Conservation (phyloP, 2,329 filamentous ascomycete genomes). For the Trichoderma arundinaceum region DNA sequence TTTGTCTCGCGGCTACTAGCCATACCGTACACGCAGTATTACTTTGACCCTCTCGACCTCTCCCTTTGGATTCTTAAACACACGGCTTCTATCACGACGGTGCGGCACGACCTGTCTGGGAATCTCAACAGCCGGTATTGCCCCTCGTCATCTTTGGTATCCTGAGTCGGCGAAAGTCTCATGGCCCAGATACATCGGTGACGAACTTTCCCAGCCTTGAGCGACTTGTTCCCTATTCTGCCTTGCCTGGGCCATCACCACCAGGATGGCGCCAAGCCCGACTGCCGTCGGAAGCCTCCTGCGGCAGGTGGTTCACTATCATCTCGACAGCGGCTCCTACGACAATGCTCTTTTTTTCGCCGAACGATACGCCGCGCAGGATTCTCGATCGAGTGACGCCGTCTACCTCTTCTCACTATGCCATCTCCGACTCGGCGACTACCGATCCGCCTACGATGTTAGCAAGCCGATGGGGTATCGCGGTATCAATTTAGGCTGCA, state of each 20-base stretch:
- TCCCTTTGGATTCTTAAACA: not conserved
- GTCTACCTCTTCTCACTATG: constrained; percentile 84
- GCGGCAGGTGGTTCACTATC: constrained; percentile 67
- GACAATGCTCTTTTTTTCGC: constrained; percentile 95
- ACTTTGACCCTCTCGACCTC: not conserved
- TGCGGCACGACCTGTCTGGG: constrained; percentile 9
- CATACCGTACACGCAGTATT: not conserved
- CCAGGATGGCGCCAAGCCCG: constrained; percentile 59
- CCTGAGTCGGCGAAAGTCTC: constrained; percentile 30
- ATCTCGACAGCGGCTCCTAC: constrained; percentile 86
- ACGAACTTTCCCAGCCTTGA: constrained; percentile 31
- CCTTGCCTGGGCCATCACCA: constrained; percentile 36
- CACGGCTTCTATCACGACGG: not conserved
- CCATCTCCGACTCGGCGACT: constrained; percentile 80
- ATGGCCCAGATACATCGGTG: constrained; percentile 41
- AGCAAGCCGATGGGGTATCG: constrained; percentile 73
- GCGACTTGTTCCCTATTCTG: constrained; percentile 12
- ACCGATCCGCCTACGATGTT: constrained; percentile 83
- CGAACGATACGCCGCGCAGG: constrained; percentile 82
- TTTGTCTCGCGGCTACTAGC: not conserved
- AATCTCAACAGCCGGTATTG: constrained; percentile 1
- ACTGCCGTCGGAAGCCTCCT: constrained; percentile 58
- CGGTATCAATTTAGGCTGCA: constrained; percentile 81
- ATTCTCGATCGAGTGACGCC: constrained; percentile 79
- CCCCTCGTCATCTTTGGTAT: constrained; percentile 4